These are phyloP conservation scores for Protomyces pachydermus DNA, from an alignment of 1,139 yeast species.

Conservation along the genomic window DNA sequence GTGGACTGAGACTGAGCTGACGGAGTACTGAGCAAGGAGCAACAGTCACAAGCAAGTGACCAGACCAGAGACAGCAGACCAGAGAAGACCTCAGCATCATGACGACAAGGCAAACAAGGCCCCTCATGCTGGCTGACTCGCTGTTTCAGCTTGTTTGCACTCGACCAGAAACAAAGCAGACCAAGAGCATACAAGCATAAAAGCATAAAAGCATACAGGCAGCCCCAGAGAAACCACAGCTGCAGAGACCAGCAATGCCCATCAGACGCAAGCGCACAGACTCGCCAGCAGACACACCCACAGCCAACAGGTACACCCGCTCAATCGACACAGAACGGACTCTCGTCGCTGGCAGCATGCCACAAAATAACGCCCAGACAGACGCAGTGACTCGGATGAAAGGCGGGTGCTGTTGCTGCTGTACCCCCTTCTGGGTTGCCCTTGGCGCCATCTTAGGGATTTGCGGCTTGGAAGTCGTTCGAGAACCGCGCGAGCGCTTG, in stretches of 20 bases:
- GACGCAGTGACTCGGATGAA: neutral
- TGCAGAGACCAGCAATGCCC: neutral
- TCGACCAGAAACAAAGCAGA: too few relatives aligned
- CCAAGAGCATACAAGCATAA: too few relatives aligned
- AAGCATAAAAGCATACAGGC: too few relatives aligned
- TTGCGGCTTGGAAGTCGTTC: neutral
- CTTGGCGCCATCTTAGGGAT: neutral
- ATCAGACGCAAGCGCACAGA: neutral
- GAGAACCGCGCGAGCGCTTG: neutral
- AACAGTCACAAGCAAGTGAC: neutral
- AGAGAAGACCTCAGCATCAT: neutral
- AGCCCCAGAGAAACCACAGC: too few relatives aligned
- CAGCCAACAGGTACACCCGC: neutral
- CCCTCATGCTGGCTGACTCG: too few relatives aligned
- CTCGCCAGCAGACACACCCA: neutral
- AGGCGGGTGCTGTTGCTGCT: constrained; percentile 1
- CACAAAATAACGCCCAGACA: neutral
- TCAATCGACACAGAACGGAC: neutral
- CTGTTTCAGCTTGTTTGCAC: too few relatives aligned
- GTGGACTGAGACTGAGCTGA: too few relatives aligned
- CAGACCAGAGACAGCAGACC: neutral
- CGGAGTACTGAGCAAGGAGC: neutral
- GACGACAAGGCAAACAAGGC: too few relatives aligned
- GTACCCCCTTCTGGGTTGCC: neutral
- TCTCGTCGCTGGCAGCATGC: neutral